Evolutionary conservation across 2,329 filamentous ascomycete genomes (phyloP).

Genomic region (Fusarium xylarioides): DNA sequence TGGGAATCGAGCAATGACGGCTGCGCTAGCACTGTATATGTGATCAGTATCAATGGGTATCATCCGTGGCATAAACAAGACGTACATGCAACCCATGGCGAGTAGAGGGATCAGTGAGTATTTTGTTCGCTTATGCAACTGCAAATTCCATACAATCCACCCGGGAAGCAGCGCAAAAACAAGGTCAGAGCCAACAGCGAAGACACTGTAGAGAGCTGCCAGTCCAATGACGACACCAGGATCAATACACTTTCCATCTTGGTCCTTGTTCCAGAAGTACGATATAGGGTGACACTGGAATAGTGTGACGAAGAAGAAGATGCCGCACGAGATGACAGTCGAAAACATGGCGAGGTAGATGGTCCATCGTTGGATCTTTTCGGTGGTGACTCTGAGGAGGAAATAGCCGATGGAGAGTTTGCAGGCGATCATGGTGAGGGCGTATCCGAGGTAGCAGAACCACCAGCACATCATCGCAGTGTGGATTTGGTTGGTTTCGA

Average conservation of each 20-base stretch:
- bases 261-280: conserved; percentile 43
- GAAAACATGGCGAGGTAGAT: conserved; percentile 44
- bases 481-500: conserved; percentile 33
- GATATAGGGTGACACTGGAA: conserved; percentile 44
- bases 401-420: conserved; percentile 50
- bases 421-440: conserved; percentile 40
- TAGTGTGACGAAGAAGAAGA: conserved; percentile 46
- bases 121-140: conserved; percentile 61
- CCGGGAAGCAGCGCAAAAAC: conserved; percentile 59
- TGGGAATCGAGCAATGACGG: conserved; percentile 50
- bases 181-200: conserved; percentile 57
- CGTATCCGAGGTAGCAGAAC: conserved; percentile 45
- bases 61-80: neutral
- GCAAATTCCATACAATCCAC: conserved; percentile 60
- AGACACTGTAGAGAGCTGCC: conserved; percentile 58
- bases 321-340: conserved; percentile 40
- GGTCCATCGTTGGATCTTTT: conserved; percentile 31
- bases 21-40: conserved; percentile 49
- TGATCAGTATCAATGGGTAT: neutral
- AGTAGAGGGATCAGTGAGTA: conserved; percentile 59
- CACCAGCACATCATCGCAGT: conserved; percentile 46
- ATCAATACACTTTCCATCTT: conserved; percentile 41
- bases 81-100: conserved; percentile 61
- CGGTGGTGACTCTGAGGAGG: conserved; percentile 44
- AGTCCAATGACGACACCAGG: conserved; percentile 55